Conservation (phyloP, 495 filamentous ascomycete genomes). For the Gamarada debralockiae region DNA sequence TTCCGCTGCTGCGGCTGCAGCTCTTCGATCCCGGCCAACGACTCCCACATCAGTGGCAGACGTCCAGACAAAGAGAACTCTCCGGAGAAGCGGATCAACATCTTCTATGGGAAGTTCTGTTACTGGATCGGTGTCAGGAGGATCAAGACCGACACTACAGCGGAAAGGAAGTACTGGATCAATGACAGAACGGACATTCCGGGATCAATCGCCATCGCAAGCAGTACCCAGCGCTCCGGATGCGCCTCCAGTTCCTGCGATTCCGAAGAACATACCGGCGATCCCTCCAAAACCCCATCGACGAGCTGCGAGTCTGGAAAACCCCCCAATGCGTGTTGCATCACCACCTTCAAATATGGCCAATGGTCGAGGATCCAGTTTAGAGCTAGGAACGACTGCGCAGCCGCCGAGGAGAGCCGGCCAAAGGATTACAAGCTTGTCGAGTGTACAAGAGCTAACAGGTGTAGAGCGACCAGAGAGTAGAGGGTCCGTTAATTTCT, state of each 20-base stretch:
- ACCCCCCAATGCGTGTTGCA: slow-evolving; percentile 40
- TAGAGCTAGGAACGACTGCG: slow-evolving; percentile 28
- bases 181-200: slow-evolving; percentile 84
- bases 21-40: slow-evolving; percentile 69
- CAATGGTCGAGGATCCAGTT: slow-evolving; percentile 37
- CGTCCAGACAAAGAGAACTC: slow-evolving; percentile 82
- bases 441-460: slow-evolving; percentile 23
- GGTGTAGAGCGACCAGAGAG: slow-evolving; percentile 51
- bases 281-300: slow-evolving; percentile 29
- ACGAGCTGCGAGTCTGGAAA: slow-evolving; percentile 52
- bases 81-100: slow-evolving; percentile 63
- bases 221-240: slow-evolving; percentile 32
- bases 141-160: slow-evolving; percentile 40
- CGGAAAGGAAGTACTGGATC: slow-evolving; percentile 69
- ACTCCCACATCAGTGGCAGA: slow-evolving; percentile 74
- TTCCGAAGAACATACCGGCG: slow-evolving; percentile 50
- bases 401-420: slow-evolving; percentile 11
- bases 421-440: slow-evolving; percentile 17
- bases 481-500: slow-evolving; percentile 78
- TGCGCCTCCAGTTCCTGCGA: slow-evolving; percentile 69
- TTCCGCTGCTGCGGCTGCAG: slow-evolving; percentile 78
- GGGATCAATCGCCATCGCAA: slow-evolving; percentile 60
- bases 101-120: slow-evolving; percentile 59
- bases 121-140: slow-evolving; percentile 35
- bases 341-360: slow-evolving; percentile 41